These are phyloP conservation scores for Magnolia kwangsiensis DNA, from an alignment of 164 flowering plant genomes.

Conservation along the genomic window DNA sequence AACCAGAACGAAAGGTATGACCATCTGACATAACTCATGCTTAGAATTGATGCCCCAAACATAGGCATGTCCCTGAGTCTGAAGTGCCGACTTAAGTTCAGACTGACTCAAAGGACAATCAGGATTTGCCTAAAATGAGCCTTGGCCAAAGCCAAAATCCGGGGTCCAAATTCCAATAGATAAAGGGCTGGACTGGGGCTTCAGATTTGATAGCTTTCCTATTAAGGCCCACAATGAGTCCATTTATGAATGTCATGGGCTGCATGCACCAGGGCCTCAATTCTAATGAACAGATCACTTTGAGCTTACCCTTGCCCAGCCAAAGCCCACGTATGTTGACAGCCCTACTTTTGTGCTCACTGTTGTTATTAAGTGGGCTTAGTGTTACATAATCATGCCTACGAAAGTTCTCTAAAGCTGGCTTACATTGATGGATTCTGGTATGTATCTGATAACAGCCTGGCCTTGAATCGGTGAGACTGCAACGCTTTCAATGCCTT, in stretches of 20 bases:
- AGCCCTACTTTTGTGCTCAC: neutral
- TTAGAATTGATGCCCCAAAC: neutral
- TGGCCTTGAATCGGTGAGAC: constrained; percentile 83
- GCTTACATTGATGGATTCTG: constrained; percentile 60
- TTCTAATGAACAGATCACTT: neutral
- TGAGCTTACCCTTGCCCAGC: neutral
- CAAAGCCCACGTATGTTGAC: neutral
- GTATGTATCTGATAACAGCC: constrained; percentile 54
- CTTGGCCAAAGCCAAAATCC: neutral
- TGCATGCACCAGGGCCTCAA: neutral
- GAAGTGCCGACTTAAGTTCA: neutral
- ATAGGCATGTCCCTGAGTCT: neutral
- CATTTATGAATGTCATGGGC: neutral
- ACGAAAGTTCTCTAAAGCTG: neutral
- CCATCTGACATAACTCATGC: neutral
- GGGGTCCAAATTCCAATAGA: neutral
- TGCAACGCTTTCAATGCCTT: constrained; percentile 51
- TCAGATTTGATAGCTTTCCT: neutral
- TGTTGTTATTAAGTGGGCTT: neutral
- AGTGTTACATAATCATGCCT: neutral
- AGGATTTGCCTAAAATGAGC: neutral
- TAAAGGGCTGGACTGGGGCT: neutral
- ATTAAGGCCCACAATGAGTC: neutral
- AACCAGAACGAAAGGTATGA: neutral
- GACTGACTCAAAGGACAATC: neutral